Evolutionary conservation across 1,139 yeast species (phyloP).

Genomic region (Saccharomyces hybrid): DNA sequence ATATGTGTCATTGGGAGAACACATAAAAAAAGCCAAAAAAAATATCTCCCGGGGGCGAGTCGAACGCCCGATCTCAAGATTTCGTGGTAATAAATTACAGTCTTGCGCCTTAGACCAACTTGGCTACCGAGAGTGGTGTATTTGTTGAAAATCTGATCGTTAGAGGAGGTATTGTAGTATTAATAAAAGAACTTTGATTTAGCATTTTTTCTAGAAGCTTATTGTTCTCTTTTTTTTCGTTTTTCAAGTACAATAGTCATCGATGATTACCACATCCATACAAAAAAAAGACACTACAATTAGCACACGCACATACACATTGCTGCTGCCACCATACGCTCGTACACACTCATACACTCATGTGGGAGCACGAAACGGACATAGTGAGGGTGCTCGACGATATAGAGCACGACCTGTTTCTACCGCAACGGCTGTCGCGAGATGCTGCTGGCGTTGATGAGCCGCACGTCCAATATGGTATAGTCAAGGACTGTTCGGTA

Average conservation of each 20-base stretch:
- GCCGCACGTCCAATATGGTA: slow-evolving; percentile 11
- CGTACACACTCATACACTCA: neutral
- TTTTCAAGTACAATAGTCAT: neutral
- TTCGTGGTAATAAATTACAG: too few species aligned
- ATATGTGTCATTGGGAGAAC: neutral
- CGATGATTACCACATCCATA: neutral
- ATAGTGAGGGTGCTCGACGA: slow-evolving; percentile 12
- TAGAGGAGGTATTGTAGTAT: neutral
- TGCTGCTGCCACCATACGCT: neutral
- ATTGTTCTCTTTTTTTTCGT: too few species aligned
- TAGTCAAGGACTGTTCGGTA: slow-evolving; percentile 43
- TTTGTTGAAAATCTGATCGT: neutral
- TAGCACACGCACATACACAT: neutral
- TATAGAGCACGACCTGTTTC: slow-evolving; percentile 21
- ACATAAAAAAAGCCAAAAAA: neutral
- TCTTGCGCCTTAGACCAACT: too few species aligned
- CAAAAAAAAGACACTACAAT: neutral
- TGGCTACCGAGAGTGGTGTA: too few species aligned
- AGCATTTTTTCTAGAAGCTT: too few species aligned
- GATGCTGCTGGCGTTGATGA: slow-evolving; percentile 4
- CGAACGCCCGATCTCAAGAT: too few species aligned
- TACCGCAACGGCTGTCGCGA: slow-evolving; percentile 14
- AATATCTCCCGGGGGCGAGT: too few species aligned
- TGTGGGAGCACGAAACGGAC: neutral
- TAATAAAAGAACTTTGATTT: neutral